Percentiles rank a stretch among this genome's conserved stretches.
phyloP scores from a whole-genome alignment of 371 early-diverging fungal genomes.

The Smittium mucronatum region DNA sequence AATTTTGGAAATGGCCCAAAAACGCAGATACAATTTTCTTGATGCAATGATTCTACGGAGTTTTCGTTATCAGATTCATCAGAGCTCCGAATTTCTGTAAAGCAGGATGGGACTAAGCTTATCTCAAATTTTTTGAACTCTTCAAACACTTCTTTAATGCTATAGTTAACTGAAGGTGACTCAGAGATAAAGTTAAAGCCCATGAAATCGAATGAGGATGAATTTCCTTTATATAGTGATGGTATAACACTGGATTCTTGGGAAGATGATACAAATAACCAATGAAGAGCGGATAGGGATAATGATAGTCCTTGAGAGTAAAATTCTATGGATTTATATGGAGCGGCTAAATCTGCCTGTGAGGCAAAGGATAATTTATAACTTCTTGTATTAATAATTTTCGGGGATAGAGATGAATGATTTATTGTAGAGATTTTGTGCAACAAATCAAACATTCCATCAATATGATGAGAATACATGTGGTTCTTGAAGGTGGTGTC shows the following conservation, averaged over 20 bases:
- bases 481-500: too few relatives aligned
- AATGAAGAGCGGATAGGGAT: neutral
- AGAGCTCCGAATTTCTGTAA: neutral
- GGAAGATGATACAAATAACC: neutral
- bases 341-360: neutral
- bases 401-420: neutral
- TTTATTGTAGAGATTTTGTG: neutral
- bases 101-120: neutral
- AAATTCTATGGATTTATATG: neutral
- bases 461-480: neutral
- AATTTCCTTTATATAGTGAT: neutral
- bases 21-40: neutral
- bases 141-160: neutral
- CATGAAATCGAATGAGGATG: neutral
- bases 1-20: neutral
- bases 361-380: neutral
- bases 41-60: neutral
- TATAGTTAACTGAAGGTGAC: too few relatives aligned
- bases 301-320: neutral
- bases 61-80: neutral
- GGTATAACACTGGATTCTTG: neutral
- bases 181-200: neutral
- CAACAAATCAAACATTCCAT: neutral
- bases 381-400: neutral
- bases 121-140: neutral